Percentiles rank a stretch among this genome's conserved stretches.
Evolutionary conservation across 176 grass and related monocot genomes (phyloP).

Genomic region (Themeda triandra): DNA sequence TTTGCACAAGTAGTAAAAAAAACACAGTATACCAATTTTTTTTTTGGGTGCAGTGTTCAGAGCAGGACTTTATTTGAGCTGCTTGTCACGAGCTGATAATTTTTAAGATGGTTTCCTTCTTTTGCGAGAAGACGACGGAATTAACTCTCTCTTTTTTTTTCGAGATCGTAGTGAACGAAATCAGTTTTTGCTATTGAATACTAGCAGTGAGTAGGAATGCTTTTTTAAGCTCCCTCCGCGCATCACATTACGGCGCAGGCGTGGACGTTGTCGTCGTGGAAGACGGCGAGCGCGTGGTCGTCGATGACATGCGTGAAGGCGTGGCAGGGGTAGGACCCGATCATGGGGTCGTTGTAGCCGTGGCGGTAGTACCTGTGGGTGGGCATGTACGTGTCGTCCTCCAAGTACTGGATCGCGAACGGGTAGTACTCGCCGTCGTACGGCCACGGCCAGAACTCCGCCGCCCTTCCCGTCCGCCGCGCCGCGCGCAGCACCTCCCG

Average conservation of each 20-base stretch:
- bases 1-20: too few relatives aligned
- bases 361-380: slow-evolving; percentile 74
- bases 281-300: slow-evolving; percentile 55
- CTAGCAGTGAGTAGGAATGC: too few relatives aligned
- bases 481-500: slow-evolving; percentile 70
- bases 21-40: too few relatives aligned
- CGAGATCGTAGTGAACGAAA: not conserved
- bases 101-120: not conserved
- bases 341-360: slow-evolving; percentile 57
- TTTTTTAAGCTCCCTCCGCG: too few relatives aligned
- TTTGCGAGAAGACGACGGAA: not conserved
- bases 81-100: too few relatives aligned
- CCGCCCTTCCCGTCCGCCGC: slow-evolving; percentile 64
- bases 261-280: slow-evolving; percentile 84
- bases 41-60: too few relatives aligned
- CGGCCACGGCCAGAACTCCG: slow-evolving; percentile 87
- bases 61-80: too few relatives aligned
- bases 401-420: slow-evolving; percentile 74
- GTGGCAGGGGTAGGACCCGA: slow-evolving; percentile 66
- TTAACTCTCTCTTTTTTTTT: not conserved
- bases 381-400: slow-evolving; percentile 57
- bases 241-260: slow-evolving; percentile 75
- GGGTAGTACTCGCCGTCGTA: slow-evolving; percentile 77
- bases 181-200: not conserved
- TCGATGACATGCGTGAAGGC: slow-evolving; percentile 70